Base-by-base conservation (phyloP, 495 filamentous ascomycete species). In the Talaromyces liani region DNA sequence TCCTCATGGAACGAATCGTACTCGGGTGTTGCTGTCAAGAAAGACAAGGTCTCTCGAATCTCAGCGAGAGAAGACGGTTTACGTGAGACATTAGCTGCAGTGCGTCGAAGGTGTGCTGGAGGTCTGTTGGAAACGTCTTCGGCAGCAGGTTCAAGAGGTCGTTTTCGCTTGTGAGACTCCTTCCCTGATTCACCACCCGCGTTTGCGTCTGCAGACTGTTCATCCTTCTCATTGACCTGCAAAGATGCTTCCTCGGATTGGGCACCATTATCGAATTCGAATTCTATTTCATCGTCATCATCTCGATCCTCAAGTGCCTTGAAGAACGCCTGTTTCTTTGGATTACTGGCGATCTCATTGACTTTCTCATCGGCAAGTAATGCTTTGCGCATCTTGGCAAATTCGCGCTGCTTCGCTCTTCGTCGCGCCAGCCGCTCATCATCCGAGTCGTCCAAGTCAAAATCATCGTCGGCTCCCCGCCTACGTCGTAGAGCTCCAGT, bases 351-450 rank as follows among this genome's bases (percentile, higher is more conserved):
- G 61, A 99, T 88, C 70, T 92, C 91, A 65, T 87, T 91, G 64
- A 98, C 82, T 54, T 92, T 91, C 72, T 92, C 92, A 68, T 98
- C 93, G n/a, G 88, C 84, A 18, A 97, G 81, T 8, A 99, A 80
- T 16, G 91, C 90, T 69, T 89, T 91, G 56, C 91, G 88, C 90
- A 97, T 95, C 74, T 90, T 91, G 24, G 91, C 90, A 73, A 95
- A 93, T 67, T 98, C 89, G 62, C 86, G 79, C 53, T 93, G 87
- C 75, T 96, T 97, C 76, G 87, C 84, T 6, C 92, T 84, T 33
- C 89, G 86, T 51, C 87, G 84, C 29, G 90, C 87, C 67, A 90
- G 84, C 2, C 82, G 87, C 57, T 91, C 90, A 69, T 97, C 93
- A 47, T 95, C 92, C 4, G 89, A 90, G 69, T 97, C 93, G 9